Percentiles rank a stretch among this genome's conserved stretches.
Evolutionary conservation across 2,329 filamentous ascomycete species (phyloP).

Genomic region (Alternaria longipes): DNA sequence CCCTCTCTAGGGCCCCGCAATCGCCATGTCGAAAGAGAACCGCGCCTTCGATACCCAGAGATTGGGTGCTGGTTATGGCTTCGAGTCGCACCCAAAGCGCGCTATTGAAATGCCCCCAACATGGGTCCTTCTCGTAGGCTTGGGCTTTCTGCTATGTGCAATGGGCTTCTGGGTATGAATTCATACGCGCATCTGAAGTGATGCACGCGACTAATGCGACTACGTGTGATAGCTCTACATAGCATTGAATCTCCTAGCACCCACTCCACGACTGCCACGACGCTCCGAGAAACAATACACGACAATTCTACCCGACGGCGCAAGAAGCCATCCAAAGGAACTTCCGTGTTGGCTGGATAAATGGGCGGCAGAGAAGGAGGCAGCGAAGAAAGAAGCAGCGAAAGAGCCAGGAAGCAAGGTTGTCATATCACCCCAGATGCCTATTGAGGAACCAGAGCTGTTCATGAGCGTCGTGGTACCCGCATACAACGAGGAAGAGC

Average conservation of each 20-base stretch:
- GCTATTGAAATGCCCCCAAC: slow-evolving; percentile 43
- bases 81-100: slow-evolving; percentile 35
- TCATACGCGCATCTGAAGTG: background rate
- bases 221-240: slow-evolving; percentile 65
- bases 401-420: slow-evolving; percentile 34
- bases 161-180: slow-evolving; percentile 42
- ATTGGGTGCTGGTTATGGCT: slow-evolving; percentile 38
- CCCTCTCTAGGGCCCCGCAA: slow-evolving; percentile 17
- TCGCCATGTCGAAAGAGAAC: slow-evolving; percentile 32
- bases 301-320: slow-evolving; percentile 74
- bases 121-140: slow-evolving; percentile 41
- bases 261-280: slow-evolving; percentile 76
- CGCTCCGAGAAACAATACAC: slow-evolving; percentile 86
- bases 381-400: slow-evolving; percentile 45
- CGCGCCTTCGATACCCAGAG: slow-evolving; percentile 38
- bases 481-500: slow-evolving; percentile 91
- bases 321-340: slow-evolving; percentile 62
- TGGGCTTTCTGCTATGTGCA: slow-evolving; percentile 36
- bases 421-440: slow-evolving; percentile 53
- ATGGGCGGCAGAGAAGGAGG: slow-evolving; percentile 68
- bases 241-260: slow-evolving; percentile 78
- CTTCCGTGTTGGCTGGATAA: slow-evolving; percentile 90
- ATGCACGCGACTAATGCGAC: slow-evolving; percentile 3
- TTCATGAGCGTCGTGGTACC: slow-evolving; percentile 92
- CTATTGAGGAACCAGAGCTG: slow-evolving; percentile 79